A percentile compares a stretch with the other conserved stretches of the same genome.
These are phyloP conservation scores for Daldinia vernicosa DNA, from an alignment of 495 filamentous ascomycete genomes.

Conservation along the genomic window DNA sequence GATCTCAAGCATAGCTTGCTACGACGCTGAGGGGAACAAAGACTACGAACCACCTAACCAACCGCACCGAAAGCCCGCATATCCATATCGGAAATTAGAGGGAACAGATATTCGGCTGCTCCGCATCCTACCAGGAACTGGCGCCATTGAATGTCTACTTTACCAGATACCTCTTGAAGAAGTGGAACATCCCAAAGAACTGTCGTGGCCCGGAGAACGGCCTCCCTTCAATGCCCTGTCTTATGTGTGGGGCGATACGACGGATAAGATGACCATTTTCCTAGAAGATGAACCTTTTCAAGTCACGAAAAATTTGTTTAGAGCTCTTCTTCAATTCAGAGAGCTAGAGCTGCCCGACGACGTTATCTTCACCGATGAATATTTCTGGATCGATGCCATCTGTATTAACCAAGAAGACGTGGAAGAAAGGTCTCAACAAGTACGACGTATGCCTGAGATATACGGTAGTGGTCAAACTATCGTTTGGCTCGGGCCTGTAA, in stretches of 20 bases:
- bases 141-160: conserved; percentile 23
- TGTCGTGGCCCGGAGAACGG: too few relatives aligned
- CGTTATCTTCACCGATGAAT: conserved; percentile 16
- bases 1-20: too few relatives aligned
- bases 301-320: conserved; percentile 20
- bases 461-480: conserved; percentile 11
- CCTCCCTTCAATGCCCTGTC: conserved; percentile 29
- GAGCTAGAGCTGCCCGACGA: conserved; percentile 14
- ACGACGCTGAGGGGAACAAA: too few relatives aligned
- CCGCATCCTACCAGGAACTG: conserved; percentile 28
- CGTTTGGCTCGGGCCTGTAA: conserved; percentile 28
- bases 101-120: conserved; percentile 29
- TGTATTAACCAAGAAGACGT: conserved; percentile 34
- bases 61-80: conserved; percentile 21
- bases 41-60: neutral
- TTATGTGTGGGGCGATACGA: conserved; percentile 40
- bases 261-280: conserved; percentile 14
- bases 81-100: conserved; percentile 31
- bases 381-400: conserved; percentile 37
- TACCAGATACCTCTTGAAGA: conserved; percentile 25
- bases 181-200: neutral
- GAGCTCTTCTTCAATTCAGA: conserved; percentile 27
- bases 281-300: conserved; percentile 27
- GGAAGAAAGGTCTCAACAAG: conserved; percentile 20
- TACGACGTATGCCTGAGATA: conserved; percentile 38